phyloP scores from a whole-genome alignment of 2,329 filamentous ascomycete genomes.

The Colletotrichum cereale region DNA sequence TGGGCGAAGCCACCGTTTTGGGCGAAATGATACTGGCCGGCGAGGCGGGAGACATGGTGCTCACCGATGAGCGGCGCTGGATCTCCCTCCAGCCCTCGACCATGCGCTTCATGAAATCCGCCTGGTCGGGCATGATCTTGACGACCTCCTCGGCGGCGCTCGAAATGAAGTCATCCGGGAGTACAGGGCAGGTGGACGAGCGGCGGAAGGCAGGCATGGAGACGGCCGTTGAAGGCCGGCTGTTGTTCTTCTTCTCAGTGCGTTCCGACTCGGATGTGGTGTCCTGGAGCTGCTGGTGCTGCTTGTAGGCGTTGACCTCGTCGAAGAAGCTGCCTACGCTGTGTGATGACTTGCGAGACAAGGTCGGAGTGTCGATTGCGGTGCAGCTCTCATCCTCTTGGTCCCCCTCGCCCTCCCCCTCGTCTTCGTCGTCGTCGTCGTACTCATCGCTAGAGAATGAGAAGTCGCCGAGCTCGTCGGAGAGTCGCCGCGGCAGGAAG shows the following conservation, averaged over 20 bases:
- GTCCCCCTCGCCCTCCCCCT: background rate
- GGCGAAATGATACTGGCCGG: background rate
- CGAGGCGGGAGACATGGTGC: constrained; percentile 8
- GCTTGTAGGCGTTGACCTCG: constrained; percentile 7
- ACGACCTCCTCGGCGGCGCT: constrained; percentile 37
- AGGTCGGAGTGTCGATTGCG: constrained; percentile 23
- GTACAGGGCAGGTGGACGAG: constrained; percentile 31
- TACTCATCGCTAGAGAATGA: constrained; percentile 32
- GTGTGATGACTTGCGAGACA: constrained; percentile 28
- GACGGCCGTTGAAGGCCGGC: constrained; percentile 22
- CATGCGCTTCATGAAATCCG: constrained; percentile 36
- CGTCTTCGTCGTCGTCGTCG: constrained; percentile 11
- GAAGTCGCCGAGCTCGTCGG: constrained; percentile 36
- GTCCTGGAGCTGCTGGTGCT: background rate
- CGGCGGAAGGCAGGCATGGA: constrained; percentile 30
- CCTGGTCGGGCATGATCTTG: constrained; percentile 37
- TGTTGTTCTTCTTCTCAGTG: constrained; percentile 11
- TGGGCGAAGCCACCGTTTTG: background rate
- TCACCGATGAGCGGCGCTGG: constrained; percentile 24
- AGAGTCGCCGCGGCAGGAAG: constrained; percentile 20
- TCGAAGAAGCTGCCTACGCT: constrained; percentile 28
- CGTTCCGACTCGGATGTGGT: constrained; percentile 17
- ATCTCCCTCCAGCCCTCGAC: constrained; percentile 36
- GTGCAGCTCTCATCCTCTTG: constrained; percentile 11
- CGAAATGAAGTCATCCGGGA: constrained; percentile 25